phyloP scores from a whole-genome alignment of 2,329 filamentous ascomycete genomes.

The Phaeophleospora eucalypticola region DNA sequence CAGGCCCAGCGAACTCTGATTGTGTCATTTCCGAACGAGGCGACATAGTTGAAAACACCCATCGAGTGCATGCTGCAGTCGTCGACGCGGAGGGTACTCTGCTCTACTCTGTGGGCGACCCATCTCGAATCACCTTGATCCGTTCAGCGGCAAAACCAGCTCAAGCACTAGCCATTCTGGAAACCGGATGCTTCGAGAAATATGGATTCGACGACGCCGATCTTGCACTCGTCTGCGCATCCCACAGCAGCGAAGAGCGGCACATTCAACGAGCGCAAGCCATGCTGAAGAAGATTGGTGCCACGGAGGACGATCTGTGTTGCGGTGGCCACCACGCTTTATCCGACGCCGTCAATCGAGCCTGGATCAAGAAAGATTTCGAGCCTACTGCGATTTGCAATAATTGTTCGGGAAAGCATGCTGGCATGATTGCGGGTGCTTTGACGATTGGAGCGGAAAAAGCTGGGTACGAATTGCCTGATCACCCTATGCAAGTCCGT shows the following conservation, averaged over 20 bases:
- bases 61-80: conserved; percentile 41
- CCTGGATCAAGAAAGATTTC: conserved; percentile 2
- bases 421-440: conserved; percentile 8
- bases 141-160: conserved; percentile 47
- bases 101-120: conserved; percentile 41
- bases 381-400: conserved; percentile 2
- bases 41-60: conserved; percentile 18
- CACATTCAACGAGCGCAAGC: conserved; percentile 37
- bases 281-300: conserved; percentile 38
- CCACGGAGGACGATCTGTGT: conserved; percentile 36
- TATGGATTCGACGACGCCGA: conserved; percentile 40
- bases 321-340: conserved; percentile 42
- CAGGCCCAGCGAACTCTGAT: not conserved
- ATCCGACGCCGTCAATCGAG: conserved; percentile 1
- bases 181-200: conserved; percentile 39
- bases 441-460: not conserved
- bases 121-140: conserved; percentile 40
- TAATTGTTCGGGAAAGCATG: conserved; percentile 10
- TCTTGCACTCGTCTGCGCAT: conserved; percentile 47
- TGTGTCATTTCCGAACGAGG: conserved; percentile 5
- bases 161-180: conserved; percentile 44
- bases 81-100: conserved; percentile 33
- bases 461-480: not conserved
- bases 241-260: conserved; percentile 43
- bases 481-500: conserved; percentile 28